Evolutionary conservation across 345 rosid species (phyloP), one percentile per base, ranked within the genome.

Genomic region (Alliaria petiolata): DNA sequence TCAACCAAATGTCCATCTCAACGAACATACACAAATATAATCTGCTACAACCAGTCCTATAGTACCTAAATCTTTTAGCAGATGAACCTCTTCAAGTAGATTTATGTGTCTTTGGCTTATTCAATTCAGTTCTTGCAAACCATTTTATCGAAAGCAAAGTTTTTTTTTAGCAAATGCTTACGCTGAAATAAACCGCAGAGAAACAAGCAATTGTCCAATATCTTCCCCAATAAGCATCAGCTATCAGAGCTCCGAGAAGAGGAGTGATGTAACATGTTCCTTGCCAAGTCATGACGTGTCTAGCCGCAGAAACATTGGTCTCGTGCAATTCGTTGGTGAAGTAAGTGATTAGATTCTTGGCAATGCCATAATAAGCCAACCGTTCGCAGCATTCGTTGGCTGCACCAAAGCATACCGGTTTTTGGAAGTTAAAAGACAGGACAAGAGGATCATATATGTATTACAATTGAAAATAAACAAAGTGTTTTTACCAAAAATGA

Each of bases 221-320:
- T 82, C 92, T 74, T 61, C 86, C 95, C 72, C 82, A 57, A 59
- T 79, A 86, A 11, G 89, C 78, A 76, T 89, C 87, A 15, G 88
- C 90, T 6, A 84, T 46, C 54, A 89, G 67, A 30, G 92, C 90
- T 40, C 87, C 90, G 16, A 85, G 38, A 40, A 85, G 74, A 16
- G 90, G 88, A 80, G 78, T 84, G 49, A 79, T 81, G 22, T 84
- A 87, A 72, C 90, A 82, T 0, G 86, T 80, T 2, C 95, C 91
- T 1, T 85, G 81, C 89, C 91, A 84, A 49, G 69, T 86, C 25
- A 79, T 80, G 69, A 86, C 92, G 26, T 81, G 80, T 17, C 74
- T 85, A 54, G 82, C 78, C 0, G 84, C 86, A n/a, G 76, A 40
- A 17, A 67, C 72, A 58, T 58, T 71, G 0, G 62, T 34, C 46